These are phyloP conservation scores for Penicillium bialowiezense DNA, from an alignment of 495 filamentous ascomycete species.

Conservation along the genomic window DNA sequence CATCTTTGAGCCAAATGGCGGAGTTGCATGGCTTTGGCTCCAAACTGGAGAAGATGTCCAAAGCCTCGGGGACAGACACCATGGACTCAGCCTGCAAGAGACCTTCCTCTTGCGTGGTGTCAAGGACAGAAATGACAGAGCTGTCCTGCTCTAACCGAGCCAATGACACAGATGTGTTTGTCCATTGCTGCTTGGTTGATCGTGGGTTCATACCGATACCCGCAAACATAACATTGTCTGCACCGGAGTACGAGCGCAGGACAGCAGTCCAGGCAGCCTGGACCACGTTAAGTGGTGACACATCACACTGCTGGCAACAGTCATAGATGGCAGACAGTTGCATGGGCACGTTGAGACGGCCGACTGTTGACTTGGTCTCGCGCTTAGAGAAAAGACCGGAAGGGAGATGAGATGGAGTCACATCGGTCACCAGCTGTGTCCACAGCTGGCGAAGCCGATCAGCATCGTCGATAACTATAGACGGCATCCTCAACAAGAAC, in stretches of 20 bases:
- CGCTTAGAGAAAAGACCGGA: slow-evolving; percentile 10
- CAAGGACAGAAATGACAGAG: slow-evolving; percentile 6
- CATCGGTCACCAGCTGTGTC: slow-evolving; percentile 14
- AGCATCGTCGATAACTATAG: slow-evolving; percentile 12
- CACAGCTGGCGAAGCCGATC: slow-evolving; percentile 14
- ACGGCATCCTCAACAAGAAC: slow-evolving; percentile 9
- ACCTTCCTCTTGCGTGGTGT: slow-evolving; percentile 7
- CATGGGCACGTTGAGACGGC: slow-evolving; percentile 7
- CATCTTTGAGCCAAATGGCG: slow-evolving; percentile 13
- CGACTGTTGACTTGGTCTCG: not conserved
- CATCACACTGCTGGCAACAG: slow-evolving; percentile 33
- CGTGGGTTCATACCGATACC: slow-evolving; percentile 12
- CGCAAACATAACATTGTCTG: slow-evolving; percentile 33
- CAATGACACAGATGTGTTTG: slow-evolving; percentile 7
- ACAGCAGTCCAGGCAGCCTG: slow-evolving; percentile 49
- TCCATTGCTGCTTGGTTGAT: slow-evolving; percentile 10
- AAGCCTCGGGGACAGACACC: slow-evolving; percentile 9
- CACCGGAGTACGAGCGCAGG: slow-evolving; percentile 41
- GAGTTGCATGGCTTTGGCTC: slow-evolving; percentile 16
- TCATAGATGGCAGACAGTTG: slow-evolving; percentile 9
- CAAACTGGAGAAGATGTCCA: slow-evolving; percentile 11
- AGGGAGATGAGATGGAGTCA: slow-evolving; percentile 14
- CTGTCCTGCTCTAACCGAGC: slow-evolving; percentile 7
- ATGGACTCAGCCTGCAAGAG: slow-evolving; percentile 7
- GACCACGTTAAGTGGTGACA: slow-evolving; percentile 38